Evolutionary conservation across 352 stramenopile genomes (phyloP), one percentile per base, ranked within the genome.

Genomic region (Phytophthora pini): DNA sequence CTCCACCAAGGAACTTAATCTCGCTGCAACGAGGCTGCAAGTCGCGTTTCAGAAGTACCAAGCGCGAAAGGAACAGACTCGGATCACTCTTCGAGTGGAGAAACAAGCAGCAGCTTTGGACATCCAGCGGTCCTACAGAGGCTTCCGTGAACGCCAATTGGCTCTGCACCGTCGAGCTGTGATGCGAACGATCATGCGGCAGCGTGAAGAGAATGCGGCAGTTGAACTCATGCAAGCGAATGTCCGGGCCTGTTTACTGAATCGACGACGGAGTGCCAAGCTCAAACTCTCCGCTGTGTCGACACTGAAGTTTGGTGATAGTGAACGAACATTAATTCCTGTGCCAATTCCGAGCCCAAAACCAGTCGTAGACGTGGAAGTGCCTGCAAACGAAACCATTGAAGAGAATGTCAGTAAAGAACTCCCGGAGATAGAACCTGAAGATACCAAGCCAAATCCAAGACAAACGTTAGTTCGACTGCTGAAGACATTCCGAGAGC

Each of bases 101-200:
- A 88, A 89, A 15, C 65, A 80, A 5, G 65, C 72, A 15, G 84
- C 84, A 7, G 84, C 76, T 10, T 56, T 85, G 36, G 72, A 88
- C 27, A 93, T 93, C 40, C 84, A 91, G 56, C 73, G 80, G 0
- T 88, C 76, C 5, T 93, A 84, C 48, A 80, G 82, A 26, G 82
- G 80, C 0, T 93, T 89, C 36, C 61, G 66, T 5, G 74, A 84
- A 8, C 79, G 81, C 2, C 72, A 84, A 68, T 54, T 74, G 7
- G 56, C 66, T 10, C 49, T 87, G 12, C 84, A 93, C 39, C 81
- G 79, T 13, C 77, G 80, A 5, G 84, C 84, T 1, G 70, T 93
- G 15, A 64, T 82, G 51, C 66, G 80, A 31, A 79, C 73, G 5
- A 86, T 90, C 36, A 29, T 80, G 26, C 61, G 69, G 26, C 68